A percentile compares a stretch with the other conserved stretches of the same genome.
Conservation (phyloP, 495 filamentous ascomycete genomes). For the Durotheca rogersii region DNA sequence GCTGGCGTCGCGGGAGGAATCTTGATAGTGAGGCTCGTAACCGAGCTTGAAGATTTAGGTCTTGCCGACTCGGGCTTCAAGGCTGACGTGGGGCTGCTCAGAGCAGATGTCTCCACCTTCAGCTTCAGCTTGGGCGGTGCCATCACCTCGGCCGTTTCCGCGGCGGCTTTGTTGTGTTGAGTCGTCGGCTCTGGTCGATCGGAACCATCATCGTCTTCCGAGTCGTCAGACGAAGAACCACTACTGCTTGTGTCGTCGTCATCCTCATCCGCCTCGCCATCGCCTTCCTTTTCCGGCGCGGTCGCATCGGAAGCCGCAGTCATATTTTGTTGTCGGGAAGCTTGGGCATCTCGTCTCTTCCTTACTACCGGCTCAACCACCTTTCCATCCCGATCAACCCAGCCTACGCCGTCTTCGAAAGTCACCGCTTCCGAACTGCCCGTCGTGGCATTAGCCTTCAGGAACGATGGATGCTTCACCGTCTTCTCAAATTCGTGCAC, state of each 20-base stretch:
- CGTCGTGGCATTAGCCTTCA: slow-evolving; percentile 52
- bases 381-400: slow-evolving; percentile 78
- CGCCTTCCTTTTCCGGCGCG: too few relatives aligned
- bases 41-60: slow-evolving; percentile 46
- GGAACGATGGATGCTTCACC: slow-evolving; percentile 73
- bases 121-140: slow-evolving; percentile 8
- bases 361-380: slow-evolving; percentile 61
- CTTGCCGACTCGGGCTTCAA: slow-evolving; percentile 27
- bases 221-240: slow-evolving; percentile 34
- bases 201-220: slow-evolving; percentile 19
- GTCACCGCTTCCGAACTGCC: slow-evolving; percentile 42
- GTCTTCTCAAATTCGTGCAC: slow-evolving; percentile 83
- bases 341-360: slow-evolving; percentile 24
- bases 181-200: slow-evolving; percentile 24
- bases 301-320: too few relatives aligned
- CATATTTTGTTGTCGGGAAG: slow-evolving; percentile 17
- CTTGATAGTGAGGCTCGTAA: slow-evolving; percentile 50
- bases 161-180: slow-evolving; percentile 22
- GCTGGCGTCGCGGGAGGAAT: slow-evolving; percentile 46
- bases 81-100: slow-evolving; percentile 18
- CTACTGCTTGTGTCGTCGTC: slow-evolving; percentile 39
- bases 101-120: slow-evolving; percentile 25
- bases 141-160: slow-evolving; percentile 12
- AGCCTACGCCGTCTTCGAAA: slow-evolving; percentile 79
- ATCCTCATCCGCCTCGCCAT: slow-evolving; percentile 19